Base-by-base conservation (phyloP, 148 eudicot species). In the Silene conica region DNA sequence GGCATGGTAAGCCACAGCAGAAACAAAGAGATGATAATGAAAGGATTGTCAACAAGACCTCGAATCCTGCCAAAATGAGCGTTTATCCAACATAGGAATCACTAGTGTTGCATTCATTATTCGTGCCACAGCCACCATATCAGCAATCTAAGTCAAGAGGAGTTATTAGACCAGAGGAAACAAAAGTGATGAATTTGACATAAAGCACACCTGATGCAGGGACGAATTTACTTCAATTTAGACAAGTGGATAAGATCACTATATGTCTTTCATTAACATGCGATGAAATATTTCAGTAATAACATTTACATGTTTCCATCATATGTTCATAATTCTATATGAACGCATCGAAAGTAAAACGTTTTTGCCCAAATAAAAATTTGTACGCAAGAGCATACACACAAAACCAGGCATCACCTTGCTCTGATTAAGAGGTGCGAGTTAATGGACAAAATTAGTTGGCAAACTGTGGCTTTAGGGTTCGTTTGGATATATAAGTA, bases 71-170 rank as follows among this genome's bases (percentile, higher is more conserved):
- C 98, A 93, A 77, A 90, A 93, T 48, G 98, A 93, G 74, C 90
- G 87, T 73, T 85, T 93, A 78, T 93, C 98, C 71, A 93, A 83
- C 70, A 85, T 89, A 72, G 98, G 98, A 78, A 93, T 90, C 73
- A 93, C 93, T 73, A 93, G 78, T 52, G 96, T 90, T 66, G 96
- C 93, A 84, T 90, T 90, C 93, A 93, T 82, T 26, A 93, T 86
- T 57, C 82, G 92, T 71, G 98, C 92, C 80, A 93, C 92, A 74
- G 93, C 96, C 76, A 93, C 98, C 98, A 93, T 90, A 82, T 93
- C 98, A 76, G 98, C 87, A 71, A 93, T 93, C 98, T 93, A 78
- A 73, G 71, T 70, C 28, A 82, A 68, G 62, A 70, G 55, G 41
- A 67, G 52, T 63, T 65, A 41, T 84, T 70, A 71, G 73, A 76